phyloP scores from a whole-genome alignment of 2,329 filamentous ascomycete species.

The Talaromyces sp. region DNA sequence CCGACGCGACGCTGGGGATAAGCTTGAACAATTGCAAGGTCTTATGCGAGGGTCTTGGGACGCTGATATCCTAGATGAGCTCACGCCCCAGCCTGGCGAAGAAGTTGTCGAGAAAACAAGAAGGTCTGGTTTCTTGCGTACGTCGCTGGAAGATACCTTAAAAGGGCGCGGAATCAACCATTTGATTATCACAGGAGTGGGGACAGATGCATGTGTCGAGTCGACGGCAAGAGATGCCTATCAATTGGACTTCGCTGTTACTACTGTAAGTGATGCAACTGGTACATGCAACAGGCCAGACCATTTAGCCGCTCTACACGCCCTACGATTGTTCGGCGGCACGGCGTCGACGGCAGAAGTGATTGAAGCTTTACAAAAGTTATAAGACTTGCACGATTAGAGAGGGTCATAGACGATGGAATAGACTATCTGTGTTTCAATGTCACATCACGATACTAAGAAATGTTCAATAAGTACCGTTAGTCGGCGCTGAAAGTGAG shows the following conservation, averaged over 20 bases:
- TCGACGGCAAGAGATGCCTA: slow-evolving; percentile 14
- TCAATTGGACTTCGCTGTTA: slow-evolving; percentile 14
- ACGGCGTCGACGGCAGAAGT: slow-evolving; percentile 15
- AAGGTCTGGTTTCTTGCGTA: slow-evolving; percentile 60
- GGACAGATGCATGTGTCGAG: slow-evolving; percentile 44
- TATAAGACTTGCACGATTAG: slow-evolving; percentile 11
- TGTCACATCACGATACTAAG: no score
- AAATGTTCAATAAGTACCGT: no score
- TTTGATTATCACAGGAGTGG: slow-evolving; percentile 55
- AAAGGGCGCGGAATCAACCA: slow-evolving; percentile 57
- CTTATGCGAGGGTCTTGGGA: slow-evolving; percentile 13
- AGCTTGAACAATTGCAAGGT: slow-evolving; percentile 10
- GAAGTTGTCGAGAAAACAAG: slow-evolving; percentile 57
- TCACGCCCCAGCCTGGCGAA: slow-evolving; percentile 52
- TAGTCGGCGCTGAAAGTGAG: no score
- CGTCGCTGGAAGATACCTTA: slow-evolving; percentile 51
- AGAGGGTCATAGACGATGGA: slow-evolving; percentile 5
- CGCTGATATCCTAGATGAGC: slow-evolving; percentile 52
- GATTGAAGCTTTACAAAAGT: slow-evolving; percentile 13
- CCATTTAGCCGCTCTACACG: slow-evolving; percentile 14
- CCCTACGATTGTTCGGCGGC: slow-evolving; percentile 9
- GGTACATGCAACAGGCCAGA: slow-evolving; percentile 8
- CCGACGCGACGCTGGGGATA: background rate
- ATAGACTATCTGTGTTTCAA: no score
- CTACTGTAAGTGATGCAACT: slow-evolving; percentile 15